Conservation (phyloP, 2,329 filamentous ascomycete species). For the Didymella segeticola region DNA sequence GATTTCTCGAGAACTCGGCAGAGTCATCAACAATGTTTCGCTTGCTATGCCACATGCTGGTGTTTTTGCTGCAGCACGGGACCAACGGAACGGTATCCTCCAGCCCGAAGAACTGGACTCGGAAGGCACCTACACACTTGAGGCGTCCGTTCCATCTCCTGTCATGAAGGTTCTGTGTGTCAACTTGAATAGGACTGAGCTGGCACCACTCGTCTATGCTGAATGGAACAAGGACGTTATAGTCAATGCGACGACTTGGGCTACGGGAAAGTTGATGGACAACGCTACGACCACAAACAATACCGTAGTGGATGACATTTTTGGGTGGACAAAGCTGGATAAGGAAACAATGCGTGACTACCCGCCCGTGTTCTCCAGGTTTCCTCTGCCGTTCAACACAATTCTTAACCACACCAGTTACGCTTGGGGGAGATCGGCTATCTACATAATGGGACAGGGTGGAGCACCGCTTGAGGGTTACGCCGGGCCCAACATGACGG, state of each 20-base stretch:
- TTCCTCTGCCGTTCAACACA: conserved; percentile 71
- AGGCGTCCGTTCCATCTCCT: conserved; percentile 73
- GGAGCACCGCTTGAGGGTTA: conserved; percentile 18
- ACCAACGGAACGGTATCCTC: conserved; percentile 68
- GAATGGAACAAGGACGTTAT: conserved; percentile 59
- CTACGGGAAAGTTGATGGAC: conserved; percentile 1
- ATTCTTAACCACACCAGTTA: conserved; percentile 47
- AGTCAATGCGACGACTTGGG: conserved; percentile 35
- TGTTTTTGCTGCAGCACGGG: conserved; percentile 68
- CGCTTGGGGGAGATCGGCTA: conserved; percentile 55
- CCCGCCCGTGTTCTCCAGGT: conserved; percentile 52
- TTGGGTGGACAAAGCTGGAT: conserved; percentile 69
- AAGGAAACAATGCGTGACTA: conserved; percentile 58
- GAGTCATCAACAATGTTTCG: conserved; percentile 77
- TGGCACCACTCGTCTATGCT: conserved; percentile 70
- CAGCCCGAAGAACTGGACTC: conserved; percentile 69
- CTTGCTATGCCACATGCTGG: conserved; percentile 79
- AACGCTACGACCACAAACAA: conserved; percentile 38
- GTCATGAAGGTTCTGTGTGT: conserved; percentile 76
- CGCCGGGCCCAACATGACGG: conserved; percentile 27
- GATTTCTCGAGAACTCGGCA: conserved; percentile 57
- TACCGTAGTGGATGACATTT: conserved; percentile 71
- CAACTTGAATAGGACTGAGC: conserved; percentile 65
- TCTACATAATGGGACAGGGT: conserved; percentile 67
- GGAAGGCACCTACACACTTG: conserved; percentile 71